A percentile compares a stretch with the other conserved stretches of the same genome.
Conservation (phyloP, 164 flowering plant genomes). For the Vitis amurensis region DNA sequence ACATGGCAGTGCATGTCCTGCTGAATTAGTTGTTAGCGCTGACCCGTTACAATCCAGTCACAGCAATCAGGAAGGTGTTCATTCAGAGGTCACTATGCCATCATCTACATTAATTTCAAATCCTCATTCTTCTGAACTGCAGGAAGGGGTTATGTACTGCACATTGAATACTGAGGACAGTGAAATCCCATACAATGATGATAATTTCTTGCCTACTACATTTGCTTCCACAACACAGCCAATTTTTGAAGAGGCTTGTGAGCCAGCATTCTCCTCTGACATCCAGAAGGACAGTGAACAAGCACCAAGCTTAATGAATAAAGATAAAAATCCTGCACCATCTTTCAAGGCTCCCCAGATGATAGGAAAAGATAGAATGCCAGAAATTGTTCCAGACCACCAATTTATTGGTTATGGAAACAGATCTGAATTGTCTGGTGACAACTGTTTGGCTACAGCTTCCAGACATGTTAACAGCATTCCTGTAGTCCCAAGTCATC, state of each 20-base stretch:
- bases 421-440: slow-evolving; percentile 33
- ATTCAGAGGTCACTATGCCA: slow-evolving; percentile 16
- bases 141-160: slow-evolving; percentile 45
- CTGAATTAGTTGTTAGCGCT: slow-evolving; percentile 10
- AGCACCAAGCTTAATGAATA: slow-evolving; percentile 18
- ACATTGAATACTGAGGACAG: slow-evolving; percentile 64
- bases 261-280: slow-evolving; percentile 15
- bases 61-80: slow-evolving; percentile 10
- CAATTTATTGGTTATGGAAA: slow-evolving; percentile 13
- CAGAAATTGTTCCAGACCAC: slow-evolving; percentile 13
- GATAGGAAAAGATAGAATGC: slow-evolving; percentile 9
- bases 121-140: slow-evolving; percentile 27
- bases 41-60: slow-evolving; percentile 2
- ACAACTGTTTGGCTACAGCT: slow-evolving; percentile 2
- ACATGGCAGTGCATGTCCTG: slow-evolving; percentile 17
- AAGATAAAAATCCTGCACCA: slow-evolving; percentile 24
- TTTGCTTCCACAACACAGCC: slow-evolving; percentile 17
- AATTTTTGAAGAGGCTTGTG: slow-evolving; percentile 14
- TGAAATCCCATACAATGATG: slow-evolving; percentile 78
- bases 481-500: slow-evolving; percentile 13
- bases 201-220: slow-evolving; percentile 31
- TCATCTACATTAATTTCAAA: slow-evolving; percentile 24
- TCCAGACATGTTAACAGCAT: slow-evolving; percentile 10
- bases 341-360: slow-evolving; percentile 9
- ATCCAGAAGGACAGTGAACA: slow-evolving; percentile 24